A percentile compares a stretch with the other conserved stretches of the same genome.
Evolutionary conservation across 31 red algal species (phyloP).

Genomic region (Odonthalia washingtoniensis): DNA sequence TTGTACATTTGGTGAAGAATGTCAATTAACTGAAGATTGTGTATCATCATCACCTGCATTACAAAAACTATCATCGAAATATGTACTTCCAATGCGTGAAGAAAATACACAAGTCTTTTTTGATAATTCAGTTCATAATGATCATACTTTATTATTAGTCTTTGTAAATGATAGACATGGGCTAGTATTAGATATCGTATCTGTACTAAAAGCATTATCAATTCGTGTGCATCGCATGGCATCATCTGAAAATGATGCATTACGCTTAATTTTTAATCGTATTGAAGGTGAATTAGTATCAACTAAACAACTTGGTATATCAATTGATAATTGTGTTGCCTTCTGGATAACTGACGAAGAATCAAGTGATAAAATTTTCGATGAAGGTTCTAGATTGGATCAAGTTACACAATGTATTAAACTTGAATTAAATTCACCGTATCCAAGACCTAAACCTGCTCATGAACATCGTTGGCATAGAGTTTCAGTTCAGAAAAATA

Average conservation of each 20-base stretch:
- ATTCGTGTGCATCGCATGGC: constrained; percentile 62
- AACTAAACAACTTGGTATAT: constrained; percentile 42
- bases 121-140: constrained; percentile 55
- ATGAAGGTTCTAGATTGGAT: constrained; percentile 56
- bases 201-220: constrained; percentile 66
- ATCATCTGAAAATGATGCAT: constrained; percentile 47
- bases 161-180: constrained; percentile 68
- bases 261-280: constrained; percentile 59
- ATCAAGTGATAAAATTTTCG: constrained; percentile 64
- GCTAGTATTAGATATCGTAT: constrained; percentile 65
- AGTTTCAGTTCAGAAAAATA: constrained; percentile 64
- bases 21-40: constrained; percentile 29
- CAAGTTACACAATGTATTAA: constrained; percentile 66
- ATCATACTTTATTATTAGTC: constrained; percentile 65
- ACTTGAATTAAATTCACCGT: constrained; percentile 62
- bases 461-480: constrained; percentile 59
- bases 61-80: constrained; percentile 44
- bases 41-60: constrained; percentile 45
- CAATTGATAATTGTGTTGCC: constrained; percentile 57
- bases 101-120: constrained; percentile 84
- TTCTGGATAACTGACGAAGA: constrained; percentile 73
- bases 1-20: constrained; percentile 71
- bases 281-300: constrained; percentile 75
- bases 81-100: constrained; percentile 83
- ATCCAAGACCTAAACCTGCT: constrained; percentile 63